Base-by-base conservation (phyloP, 2,329 filamentous ascomycete genomes). In the Monosporascus sp. region DNA sequence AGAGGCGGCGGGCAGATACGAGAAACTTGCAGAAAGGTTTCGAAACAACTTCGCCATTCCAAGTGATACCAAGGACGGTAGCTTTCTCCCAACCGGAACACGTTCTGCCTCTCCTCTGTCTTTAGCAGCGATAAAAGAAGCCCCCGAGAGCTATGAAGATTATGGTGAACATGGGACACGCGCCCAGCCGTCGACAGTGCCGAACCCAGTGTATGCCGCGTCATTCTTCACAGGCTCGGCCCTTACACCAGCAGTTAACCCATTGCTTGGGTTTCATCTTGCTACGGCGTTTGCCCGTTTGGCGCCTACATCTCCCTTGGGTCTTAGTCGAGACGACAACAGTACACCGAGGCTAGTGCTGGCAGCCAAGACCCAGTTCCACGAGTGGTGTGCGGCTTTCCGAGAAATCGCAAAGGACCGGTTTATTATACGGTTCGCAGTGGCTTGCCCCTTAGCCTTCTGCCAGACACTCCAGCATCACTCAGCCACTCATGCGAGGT, bases 181-280 rank as follows among this genome's bases (percentile, higher is more conserved):
- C 24, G 52, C 54, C 11, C 48, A 44, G 9, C 8, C 51, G 38
- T 54, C 54, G 17, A 56, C 59, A 20, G 49, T 62, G 1, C 68
- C 69, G n/a, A 80, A 81, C 57, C 80, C 82, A 39, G 62, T 76
- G 39, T 74, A 78, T 51, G 66, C 71, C 24, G 60, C 55, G n/a
- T 57, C 69, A 0, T 53, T 74, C 3, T 70, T 69, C 0, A 54
- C 63, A 3, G 54, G 63, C n/a, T 66, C 68, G 1, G 55, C 68
- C 2, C 65, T 84, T 27, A 74, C 79, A 53, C 76, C 78, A 60
- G 71, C 68, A 5, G 72, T 72, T 4, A 70, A 84, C 54, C 82
- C 83, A 0, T 55, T 83, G 0, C 60, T 77, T 6, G 76, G 81
- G 1, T 86, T 80, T 53, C 82, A 85, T 63, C 70, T 85, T n/a